phyloP scores from a whole-genome alignment of 169 alveolate species.

The Eimeria maxima region DNA sequence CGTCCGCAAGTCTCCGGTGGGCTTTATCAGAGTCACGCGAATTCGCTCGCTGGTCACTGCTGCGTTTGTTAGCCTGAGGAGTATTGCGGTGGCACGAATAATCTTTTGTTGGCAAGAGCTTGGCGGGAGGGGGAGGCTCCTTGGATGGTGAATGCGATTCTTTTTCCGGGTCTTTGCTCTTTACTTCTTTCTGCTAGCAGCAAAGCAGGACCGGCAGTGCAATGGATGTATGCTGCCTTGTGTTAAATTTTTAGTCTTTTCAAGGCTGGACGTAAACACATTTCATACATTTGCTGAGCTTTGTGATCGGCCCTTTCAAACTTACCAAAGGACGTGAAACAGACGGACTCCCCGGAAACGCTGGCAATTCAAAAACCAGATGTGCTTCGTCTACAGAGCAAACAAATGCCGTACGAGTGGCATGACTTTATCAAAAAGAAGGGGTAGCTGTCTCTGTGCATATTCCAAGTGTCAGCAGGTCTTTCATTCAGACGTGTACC shows the following conservation, averaged over 20 bases:
- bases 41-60: not conserved
- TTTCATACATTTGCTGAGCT: not conserved
- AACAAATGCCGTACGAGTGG: not conserved
- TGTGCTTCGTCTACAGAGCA: constrained; percentile 29
- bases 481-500: not conserved
- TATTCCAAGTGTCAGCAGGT: not conserved
- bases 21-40: not conserved
- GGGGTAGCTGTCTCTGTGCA: not conserved
- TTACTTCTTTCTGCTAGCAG: constrained; percentile 4
- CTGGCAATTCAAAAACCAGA: constrained; percentile 21
- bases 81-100: not conserved
- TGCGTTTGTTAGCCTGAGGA: not conserved
- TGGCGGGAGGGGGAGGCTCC: not conserved
- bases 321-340: not conserved
- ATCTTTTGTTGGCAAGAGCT: not conserved
- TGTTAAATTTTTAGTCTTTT: too few species aligned
- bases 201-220: not conserved
- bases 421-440: not conserved
- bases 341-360: not conserved
- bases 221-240: too few species aligned
- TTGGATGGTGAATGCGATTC: not conserved
- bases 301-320: not conserved
- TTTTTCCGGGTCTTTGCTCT: not conserved
- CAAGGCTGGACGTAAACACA: not conserved
- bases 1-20: not conserved